Evolutionary conservation across 345 rosid species (phyloP).

Genomic region (Corchorus olitorius): DNA sequence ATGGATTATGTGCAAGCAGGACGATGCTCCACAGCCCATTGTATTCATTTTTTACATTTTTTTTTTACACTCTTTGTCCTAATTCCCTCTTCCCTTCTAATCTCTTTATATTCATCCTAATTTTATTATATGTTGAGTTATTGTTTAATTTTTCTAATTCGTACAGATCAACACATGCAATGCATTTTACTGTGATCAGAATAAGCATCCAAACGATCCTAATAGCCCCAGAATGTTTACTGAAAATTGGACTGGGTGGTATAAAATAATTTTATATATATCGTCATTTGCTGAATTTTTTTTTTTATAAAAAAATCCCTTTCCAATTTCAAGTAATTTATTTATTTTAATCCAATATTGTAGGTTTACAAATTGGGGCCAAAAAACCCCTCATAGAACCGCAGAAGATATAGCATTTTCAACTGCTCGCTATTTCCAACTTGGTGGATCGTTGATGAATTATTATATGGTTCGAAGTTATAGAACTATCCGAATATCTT

Average conservation of each 20-base stretch:
- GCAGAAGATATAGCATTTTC: conserved; percentile 59
- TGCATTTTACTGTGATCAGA: conserved; percentile 42
- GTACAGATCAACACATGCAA: conserved; percentile 55
- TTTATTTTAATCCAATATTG: too few relatives aligned
- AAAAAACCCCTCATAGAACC: conserved; percentile 43
- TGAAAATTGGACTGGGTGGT: conserved; percentile 77
- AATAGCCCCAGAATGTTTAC: conserved; percentile 65
- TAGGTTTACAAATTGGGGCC: conserved; percentile 51
- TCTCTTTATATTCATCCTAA: too few relatives aligned
- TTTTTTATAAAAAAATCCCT: background rate
- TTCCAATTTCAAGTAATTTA: background rate
- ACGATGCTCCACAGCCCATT: conserved; percentile 61
- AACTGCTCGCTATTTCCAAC: conserved; percentile 47
- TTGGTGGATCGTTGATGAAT: conserved; percentile 43
- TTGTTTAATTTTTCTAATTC: too few relatives aligned
- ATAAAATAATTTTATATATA: too few relatives aligned
- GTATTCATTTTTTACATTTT: conserved; percentile 10
- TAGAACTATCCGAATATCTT: too few relatives aligned
- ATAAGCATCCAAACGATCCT: conserved; percentile 14
- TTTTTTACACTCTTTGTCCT: too few relatives aligned
- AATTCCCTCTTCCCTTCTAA: too few relatives aligned
- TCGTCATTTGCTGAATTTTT: background rate
- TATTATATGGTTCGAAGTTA: conserved; percentile 46
- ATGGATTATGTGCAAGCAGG: conserved; percentile 84
- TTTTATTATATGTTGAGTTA: background rate